Percentiles rank a stretch among this genome's conserved stretches.
Evolutionary conservation across 2,329 filamentous ascomycete genomes (phyloP).

Genomic region (Diplocarpon mali): DNA sequence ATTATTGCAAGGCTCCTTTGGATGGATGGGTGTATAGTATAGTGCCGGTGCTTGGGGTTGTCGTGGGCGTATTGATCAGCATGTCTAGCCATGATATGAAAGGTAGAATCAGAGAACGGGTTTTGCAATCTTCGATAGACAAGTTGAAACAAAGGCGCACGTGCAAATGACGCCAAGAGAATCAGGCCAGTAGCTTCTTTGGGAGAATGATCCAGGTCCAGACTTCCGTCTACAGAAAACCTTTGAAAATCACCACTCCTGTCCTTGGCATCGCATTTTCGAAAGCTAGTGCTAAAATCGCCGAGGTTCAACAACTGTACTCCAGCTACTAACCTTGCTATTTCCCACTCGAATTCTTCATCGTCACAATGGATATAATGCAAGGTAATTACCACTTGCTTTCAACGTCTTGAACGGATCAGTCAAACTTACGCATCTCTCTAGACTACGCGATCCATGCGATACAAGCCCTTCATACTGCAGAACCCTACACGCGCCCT

Average conservation of each 20-base stretch:
- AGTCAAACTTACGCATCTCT: not conserved
- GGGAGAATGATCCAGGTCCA: not conserved
- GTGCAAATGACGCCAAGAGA: slow-evolving; percentile 1
- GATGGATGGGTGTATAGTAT: slow-evolving; percentile 9
- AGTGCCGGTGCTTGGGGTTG: slow-evolving; percentile 10
- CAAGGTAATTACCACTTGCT: slow-evolving; percentile 11
- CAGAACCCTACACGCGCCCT: slow-evolving; percentile 16
- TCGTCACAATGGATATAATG: slow-evolving; percentile 13
- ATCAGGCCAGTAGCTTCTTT: not conserved
- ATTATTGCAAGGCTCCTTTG: slow-evolving; percentile 1
- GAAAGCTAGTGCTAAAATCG: too few species aligned
- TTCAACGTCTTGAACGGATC: not conserved
- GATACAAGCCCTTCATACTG: slow-evolving; percentile 12
- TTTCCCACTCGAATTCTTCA: not conserved
- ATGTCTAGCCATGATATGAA: slow-evolving; percentile 3
- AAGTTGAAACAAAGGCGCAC: not conserved
- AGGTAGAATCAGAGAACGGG: not conserved
- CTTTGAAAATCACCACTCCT: not conserved
- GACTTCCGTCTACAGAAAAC: too few species aligned
- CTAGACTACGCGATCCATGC: slow-evolving; percentile 14
- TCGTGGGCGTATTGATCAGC: slow-evolving; percentile 3
- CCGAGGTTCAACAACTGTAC: too few species aligned
- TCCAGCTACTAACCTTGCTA: not conserved
- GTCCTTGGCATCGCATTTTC: not conserved
- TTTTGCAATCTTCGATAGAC: not conserved